A percentile compares a stretch with the other conserved stretches of the same genome.
Conservation (phyloP, 805 yeast species). For the Priceomyces medius region DNA sequence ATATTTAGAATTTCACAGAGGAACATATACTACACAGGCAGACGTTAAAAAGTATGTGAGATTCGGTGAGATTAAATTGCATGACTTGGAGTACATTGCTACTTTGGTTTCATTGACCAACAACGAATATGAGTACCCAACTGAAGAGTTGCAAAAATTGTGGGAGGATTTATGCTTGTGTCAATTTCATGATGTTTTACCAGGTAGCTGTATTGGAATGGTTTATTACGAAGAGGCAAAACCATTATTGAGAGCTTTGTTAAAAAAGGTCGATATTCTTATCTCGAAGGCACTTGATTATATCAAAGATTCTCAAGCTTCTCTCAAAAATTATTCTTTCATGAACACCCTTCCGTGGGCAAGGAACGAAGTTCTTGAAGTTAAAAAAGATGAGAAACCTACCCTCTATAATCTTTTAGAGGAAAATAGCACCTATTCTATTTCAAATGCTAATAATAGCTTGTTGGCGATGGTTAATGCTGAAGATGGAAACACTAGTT, state of each 20-base stretch:
- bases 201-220: conserved; percentile 93
- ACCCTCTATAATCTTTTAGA: conserved; percentile 15
- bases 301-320: conserved; percentile 23
- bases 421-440: conserved; percentile 3
- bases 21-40: conserved; percentile 95
- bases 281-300: conserved; percentile 50
- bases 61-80: conserved; percentile 68
- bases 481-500: conserved; percentile 16
- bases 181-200: conserved; percentile 97
- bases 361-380: conserved; percentile 45
- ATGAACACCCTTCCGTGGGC: conserved; percentile 69
- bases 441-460: conserved; percentile 8
- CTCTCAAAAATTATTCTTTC: conserved; percentile 12
- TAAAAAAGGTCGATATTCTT: conserved; percentile 52
- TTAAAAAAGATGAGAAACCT: conserved; percentile 22
- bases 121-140: conserved; percentile 68
- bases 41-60: conserved; percentile 80
- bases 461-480: conserved; percentile 22
- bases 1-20: conserved; percentile 93
- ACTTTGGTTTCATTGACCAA: conserved; percentile 63
- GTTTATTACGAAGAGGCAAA: conserved; percentile 81
- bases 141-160: conserved; percentile 57
- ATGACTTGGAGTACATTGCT: conserved; percentile 83
- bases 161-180: conserved; percentile 91
- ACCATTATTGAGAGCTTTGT: conserved; percentile 65